Conservation (phyloP, 768 basidiomycete genomes). For the Panaeolus cyanescens region DNA sequence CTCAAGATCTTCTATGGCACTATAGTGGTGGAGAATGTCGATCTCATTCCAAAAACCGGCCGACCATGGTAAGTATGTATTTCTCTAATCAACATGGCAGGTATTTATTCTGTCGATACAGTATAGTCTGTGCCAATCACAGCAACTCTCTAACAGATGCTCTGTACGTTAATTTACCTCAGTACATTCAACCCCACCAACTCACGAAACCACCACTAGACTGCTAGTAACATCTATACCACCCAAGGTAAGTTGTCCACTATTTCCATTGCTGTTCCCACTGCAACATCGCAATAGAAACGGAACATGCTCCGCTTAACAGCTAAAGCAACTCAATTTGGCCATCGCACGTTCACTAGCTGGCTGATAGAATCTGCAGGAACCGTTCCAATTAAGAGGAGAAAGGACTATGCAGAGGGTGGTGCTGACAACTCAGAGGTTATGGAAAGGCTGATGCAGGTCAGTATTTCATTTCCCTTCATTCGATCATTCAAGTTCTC, state of each 20-base stretch:
- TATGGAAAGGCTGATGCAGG: conserved; percentile 72
- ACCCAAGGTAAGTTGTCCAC: conserved; percentile 45
- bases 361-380: conserved; percentile 91
- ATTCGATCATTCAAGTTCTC: conserved; percentile 4
- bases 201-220: conserved; percentile 22
- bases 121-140: conserved; percentile 87
- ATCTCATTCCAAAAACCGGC: conserved; percentile 72
- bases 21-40: conserved; percentile 80
- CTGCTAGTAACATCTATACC: conserved; percentile 78
- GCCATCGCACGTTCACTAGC: conserved; percentile 79
- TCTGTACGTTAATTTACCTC: conserved; percentile 51
- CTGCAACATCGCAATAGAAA: conserved; percentile 39
- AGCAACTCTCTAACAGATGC: conserved; percentile 87
- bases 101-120: conserved; percentile 26
- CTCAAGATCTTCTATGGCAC: conserved; percentile 91
- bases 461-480: conserved; percentile 23
- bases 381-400: conserved; percentile 79
- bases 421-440: conserved; percentile 63
- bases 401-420: conserved; percentile 64
- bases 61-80: conserved; percentile 64
- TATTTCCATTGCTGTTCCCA: background rate
- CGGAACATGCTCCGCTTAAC: conserved; percentile 84
- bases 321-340: conserved; percentile 87
- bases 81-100: conserved; percentile 2
- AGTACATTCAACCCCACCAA: background rate